Percentiles rank a stretch among this genome's conserved stretches.
Evolutionary conservation across 495 filamentous ascomycete genomes (phyloP).

Genomic region (Pseudomonodictys pantanalensis): DNA sequence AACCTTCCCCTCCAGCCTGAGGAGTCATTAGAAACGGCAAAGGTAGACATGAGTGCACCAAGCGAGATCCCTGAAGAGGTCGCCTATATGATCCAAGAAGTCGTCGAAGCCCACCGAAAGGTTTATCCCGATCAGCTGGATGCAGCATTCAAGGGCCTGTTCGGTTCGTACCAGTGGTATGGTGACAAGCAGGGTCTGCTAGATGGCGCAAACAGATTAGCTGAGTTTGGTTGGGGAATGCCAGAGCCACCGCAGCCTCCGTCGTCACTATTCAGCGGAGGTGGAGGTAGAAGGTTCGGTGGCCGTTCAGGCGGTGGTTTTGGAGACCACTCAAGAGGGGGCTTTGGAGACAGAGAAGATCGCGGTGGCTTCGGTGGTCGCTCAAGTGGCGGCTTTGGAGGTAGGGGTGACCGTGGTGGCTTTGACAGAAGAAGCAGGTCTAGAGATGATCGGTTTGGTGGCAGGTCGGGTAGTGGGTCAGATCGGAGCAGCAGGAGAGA

Average conservation of each 20-base stretch:
- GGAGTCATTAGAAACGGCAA: conserved; percentile 51
- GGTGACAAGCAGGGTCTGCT: conserved; percentile 27
- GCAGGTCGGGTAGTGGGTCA: no score
- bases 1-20: conserved; percentile 66
- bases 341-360: background rate
- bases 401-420: background rate
- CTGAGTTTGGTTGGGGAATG: conserved; percentile 31
- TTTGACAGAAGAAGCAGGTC: background rate
- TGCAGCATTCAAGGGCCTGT: conserved; percentile 53
- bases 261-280: conserved; percentile 1
- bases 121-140: conserved; percentile 43
- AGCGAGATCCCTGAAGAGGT: conserved; percentile 39
- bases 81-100: conserved; percentile 43
- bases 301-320: conserved; percentile 3
- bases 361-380: conserved; percentile 13
- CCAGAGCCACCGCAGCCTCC: conserved; percentile 34
- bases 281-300: conserved; percentile 8
- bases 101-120: conserved; percentile 38
- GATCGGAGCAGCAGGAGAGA: background rate
- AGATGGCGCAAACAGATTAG: conserved; percentile 17
- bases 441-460: background rate
- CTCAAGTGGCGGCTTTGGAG: background rate
- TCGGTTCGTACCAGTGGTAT: conserved; percentile 26
- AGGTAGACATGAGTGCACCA: conserved; percentile 52
- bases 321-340: background rate